Conservation (phyloP, 1,284 basidiomycete genomes). For the Naganishia liquefaciens region DNA sequence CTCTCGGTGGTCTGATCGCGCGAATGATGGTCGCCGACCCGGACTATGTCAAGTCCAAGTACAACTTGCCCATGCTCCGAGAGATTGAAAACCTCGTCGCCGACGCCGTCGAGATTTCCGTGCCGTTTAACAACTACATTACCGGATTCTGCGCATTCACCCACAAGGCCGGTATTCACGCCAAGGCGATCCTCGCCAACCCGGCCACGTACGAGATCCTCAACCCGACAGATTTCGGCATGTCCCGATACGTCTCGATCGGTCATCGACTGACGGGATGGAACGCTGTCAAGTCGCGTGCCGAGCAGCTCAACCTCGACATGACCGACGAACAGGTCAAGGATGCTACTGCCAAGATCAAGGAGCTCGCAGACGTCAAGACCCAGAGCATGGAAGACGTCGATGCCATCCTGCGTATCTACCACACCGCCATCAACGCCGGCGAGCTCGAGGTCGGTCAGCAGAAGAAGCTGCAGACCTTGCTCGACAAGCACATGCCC, state of each 20-base stretch:
- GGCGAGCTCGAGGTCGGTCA: slow-evolving; percentile 85
- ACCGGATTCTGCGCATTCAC: slow-evolving; percentile 98
- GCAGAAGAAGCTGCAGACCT: slow-evolving; percentile 77
- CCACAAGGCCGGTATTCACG: slow-evolving; percentile 99
- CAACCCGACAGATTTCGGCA: slow-evolving; percentile 96
- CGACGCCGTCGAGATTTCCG: slow-evolving; percentile 95
- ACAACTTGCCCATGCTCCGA: slow-evolving; percentile 94
- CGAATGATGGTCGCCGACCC: slow-evolving; percentile 90
- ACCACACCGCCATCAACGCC: slow-evolving; percentile 84
- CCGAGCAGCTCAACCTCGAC: slow-evolving; percentile 86
- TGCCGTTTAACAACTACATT: slow-evolving; percentile 76
- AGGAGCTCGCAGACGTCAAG: slow-evolving; percentile 96
- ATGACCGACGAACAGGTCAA: slow-evolving; percentile 67
- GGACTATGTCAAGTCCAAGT: slow-evolving; percentile 99
- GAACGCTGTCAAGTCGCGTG: slow-evolving; percentile 91
- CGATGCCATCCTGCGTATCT: slow-evolving; percentile 91
- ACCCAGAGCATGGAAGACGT: slow-evolving; percentile 99
- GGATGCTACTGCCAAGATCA: slow-evolving; percentile 98
- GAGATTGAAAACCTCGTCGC: slow-evolving; percentile 99
- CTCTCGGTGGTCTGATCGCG: slow-evolving; percentile 93
- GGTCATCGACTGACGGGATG: slow-evolving; percentile 56
- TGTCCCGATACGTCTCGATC: slow-evolving; percentile 97
- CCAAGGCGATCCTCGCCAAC: slow-evolving; percentile 99
- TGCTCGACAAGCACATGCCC: slow-evolving; percentile 60
- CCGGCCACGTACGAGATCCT: slow-evolving; percentile 84